Percentiles rank a stretch among this genome's conserved stretches.
phyloP scores from a whole-genome alignment of 2,329 filamentous ascomycete species.

The Epichloe aotearoae region DNA sequence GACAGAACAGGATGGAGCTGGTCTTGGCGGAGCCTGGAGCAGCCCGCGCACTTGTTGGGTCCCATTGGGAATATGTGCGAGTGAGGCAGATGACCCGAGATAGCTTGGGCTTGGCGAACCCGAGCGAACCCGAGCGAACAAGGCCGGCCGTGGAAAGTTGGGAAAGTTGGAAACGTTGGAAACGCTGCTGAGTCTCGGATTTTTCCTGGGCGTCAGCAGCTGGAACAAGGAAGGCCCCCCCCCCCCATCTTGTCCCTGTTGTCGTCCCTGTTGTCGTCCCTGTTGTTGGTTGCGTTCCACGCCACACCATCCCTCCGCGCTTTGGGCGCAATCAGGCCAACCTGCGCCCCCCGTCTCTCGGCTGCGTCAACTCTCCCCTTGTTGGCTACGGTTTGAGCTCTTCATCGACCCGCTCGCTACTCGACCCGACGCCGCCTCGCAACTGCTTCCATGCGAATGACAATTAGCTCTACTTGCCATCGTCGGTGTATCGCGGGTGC shows the following conservation, averaged over 20 bases:
- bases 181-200: background rate
- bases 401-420: background rate
- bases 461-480: conserved; percentile 11
- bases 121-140: too few relatives aligned
- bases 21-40: too few relatives aligned
- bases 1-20: too few relatives aligned
- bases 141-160: too few relatives aligned
- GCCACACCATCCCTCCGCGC: background rate
- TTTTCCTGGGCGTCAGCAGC: background rate
- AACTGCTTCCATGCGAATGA: conserved; percentile 1
- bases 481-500: conserved; percentile 19
- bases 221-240: background rate
- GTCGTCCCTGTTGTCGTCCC: background rate
- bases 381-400: background rate
- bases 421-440: background rate
- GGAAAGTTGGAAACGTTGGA: too few relatives aligned
- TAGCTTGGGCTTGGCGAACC: too few relatives aligned
- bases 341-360: conserved; percentile 2
- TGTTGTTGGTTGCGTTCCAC: background rate
- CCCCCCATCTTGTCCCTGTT: too few relatives aligned
- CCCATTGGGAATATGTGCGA: too few relatives aligned
- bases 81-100: too few relatives aligned
- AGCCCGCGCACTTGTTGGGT: too few relatives aligned
- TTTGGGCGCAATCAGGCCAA: conserved; percentile 1
- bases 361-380: background rate